phyloP scores from a whole-genome alignment of 352 stramenopile species.

The Blastocystis hominis region DNA sequence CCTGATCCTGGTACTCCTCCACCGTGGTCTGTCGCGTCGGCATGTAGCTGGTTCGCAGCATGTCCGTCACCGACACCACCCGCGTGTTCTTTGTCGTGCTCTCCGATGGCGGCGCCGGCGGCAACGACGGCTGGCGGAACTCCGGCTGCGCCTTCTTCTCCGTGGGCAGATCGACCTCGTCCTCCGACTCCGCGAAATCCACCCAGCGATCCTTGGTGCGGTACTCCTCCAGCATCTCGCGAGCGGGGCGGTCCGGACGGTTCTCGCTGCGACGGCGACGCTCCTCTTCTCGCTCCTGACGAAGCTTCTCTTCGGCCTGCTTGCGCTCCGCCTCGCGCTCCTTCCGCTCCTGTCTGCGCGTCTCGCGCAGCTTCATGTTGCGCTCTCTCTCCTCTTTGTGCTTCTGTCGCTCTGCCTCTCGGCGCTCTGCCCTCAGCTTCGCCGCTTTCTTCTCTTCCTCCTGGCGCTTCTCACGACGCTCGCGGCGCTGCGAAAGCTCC shows the following conservation, averaged over 20 bases:
- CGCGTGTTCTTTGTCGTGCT: not conserved
- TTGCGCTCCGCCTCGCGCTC: not conserved
- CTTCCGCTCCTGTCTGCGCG: not conserved
- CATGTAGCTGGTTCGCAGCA: slow-evolving; percentile 11
- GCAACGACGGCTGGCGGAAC: not conserved
- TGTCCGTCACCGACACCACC: not conserved
- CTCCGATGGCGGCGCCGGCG: not conserved
- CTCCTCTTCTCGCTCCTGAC: not conserved
- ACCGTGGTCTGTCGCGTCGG: not conserved
- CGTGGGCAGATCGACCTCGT: not conserved
- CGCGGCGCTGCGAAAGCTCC: not conserved
- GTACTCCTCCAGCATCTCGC: slow-evolving; percentile 37
- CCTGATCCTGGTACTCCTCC: not conserved
- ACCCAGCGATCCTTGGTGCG: not conserved
- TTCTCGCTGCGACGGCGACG: not conserved
- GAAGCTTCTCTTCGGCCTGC: not conserved
- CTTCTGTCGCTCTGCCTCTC: not conserved
- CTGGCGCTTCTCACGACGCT: not conserved
- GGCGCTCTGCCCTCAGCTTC: not conserved
- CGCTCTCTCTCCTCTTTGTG: not conserved
- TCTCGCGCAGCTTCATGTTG: not conserved
- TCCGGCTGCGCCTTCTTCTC: not conserved
- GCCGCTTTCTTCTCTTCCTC: not conserved
- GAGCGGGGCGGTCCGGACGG: not conserved
- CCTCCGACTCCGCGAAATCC: slow-evolving; percentile 8